Base-by-base conservation (phyloP, 2,329 filamentous ascomycete genomes). In the Fusarium illudens region DNA sequence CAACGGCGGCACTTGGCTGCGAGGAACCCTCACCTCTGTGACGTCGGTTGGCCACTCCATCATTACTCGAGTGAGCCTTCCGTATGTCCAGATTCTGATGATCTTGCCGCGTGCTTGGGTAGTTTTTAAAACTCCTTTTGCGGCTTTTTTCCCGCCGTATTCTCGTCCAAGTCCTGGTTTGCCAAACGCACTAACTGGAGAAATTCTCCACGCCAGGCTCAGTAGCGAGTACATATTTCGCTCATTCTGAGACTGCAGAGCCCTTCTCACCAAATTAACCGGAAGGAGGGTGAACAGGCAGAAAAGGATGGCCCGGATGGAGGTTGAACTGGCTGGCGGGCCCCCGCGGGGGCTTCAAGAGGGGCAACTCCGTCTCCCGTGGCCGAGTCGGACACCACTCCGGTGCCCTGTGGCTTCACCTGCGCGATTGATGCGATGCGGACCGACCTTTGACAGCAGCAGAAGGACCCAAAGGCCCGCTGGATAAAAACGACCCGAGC, bases 31-130 rank as follows among this genome's bases (percentile, higher is more conserved):
- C 30, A 39, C 49, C 61, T 48, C 20, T 71, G 64, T 73, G 71
- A 73, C 66, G 71, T 73, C 60, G 67, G 51, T 61, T 72, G 60
- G 64, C 56, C 57, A 66, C 61, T 58, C 50, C 54, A 54, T 60
- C 62, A 69, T 68, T 63, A 50, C 36, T 52, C 54, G 49, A 55
- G 12, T 30, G 30, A 36, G 39, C 27, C 25, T 46, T 55, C 25
- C 20, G 3, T 62, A 25, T 39, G 33, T 34, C 58, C 46, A 61
- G 17, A 39, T 44, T 42, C 32, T 57, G 51, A 34, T 57, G 48
- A 50, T 58, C 54, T 56, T 55, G 50, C 52, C 44, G 46, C n/a
- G 30, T 46, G 15, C 44, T 25, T n/a, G n/a, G n/a, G n/a, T 50
- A 62, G 54, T 30, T 36, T 55, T 62, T 42, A 42, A 42, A 19